Conservation (phyloP, 78 protist genomes). For the Monocercomonoides exilis region DNA sequence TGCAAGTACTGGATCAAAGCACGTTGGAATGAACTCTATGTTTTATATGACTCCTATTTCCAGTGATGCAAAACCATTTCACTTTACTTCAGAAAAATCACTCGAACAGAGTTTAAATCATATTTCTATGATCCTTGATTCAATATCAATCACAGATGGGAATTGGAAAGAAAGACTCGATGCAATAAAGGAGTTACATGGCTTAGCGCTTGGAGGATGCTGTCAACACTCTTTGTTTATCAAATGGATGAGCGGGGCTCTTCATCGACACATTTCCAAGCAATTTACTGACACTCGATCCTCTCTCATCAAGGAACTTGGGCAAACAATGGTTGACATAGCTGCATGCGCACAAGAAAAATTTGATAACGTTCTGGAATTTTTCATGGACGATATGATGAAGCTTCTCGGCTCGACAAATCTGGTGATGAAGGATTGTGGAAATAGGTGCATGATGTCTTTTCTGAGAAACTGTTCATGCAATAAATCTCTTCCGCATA, state of each 20-base stretch:
- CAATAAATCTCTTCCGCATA: too few species aligned
- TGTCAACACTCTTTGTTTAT: neutral
- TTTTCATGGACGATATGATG: neutral
- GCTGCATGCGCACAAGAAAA: neutral
- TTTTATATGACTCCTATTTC: too few species aligned
- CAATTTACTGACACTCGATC: neutral
- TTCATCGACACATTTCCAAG: neutral
- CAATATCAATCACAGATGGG: neutral
- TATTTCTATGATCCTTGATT: neutral
- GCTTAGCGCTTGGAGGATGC: neutral
- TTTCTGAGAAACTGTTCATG: neutral
- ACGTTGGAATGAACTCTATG: too few species aligned
- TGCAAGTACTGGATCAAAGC: too few species aligned
- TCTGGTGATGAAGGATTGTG: neutral
- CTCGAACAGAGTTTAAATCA: neutral
- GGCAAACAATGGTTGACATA: neutral
- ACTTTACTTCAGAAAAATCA: neutral
- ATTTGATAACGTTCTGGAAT: neutral
- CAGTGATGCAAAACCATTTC: too few species aligned
- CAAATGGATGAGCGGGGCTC: neutral
- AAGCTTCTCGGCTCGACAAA: neutral
- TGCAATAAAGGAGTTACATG: neutral
- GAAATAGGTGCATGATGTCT: neutral
- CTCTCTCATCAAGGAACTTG: neutral
- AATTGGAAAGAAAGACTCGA: neutral